phyloP scores from a whole-genome alignment of 129 eudicot genomes.

The Escallonia rubra region DNA sequence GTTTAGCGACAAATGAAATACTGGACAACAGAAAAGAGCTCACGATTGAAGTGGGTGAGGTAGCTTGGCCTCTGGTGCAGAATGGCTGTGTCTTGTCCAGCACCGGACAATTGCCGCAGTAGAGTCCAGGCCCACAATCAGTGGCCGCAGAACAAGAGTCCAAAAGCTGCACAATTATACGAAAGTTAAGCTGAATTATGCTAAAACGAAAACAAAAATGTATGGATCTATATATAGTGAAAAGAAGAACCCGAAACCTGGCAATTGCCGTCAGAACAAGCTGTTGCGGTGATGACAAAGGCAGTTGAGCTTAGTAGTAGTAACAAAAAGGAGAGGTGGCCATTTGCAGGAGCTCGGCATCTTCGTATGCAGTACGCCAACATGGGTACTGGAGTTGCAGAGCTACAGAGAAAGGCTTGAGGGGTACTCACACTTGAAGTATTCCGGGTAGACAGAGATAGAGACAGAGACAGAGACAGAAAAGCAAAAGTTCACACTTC shows the following conservation, averaged over 20 bases:
- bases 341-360: slow-evolving; percentile 33
- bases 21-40: slow-evolving; percentile 8
- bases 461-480: background rate
- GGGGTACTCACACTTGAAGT: background rate
- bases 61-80: slow-evolving; percentile 86
- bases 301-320: slow-evolving; percentile 18
- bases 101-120: slow-evolving; percentile 91
- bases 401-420: background rate
- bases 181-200: slow-evolving; percentile 21
- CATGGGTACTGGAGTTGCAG: slow-evolving; percentile 20
- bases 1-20: too few relatives aligned
- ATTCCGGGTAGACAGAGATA: background rate
- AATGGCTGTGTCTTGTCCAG: slow-evolving; percentile 57
- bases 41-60: slow-evolving; percentile 74
- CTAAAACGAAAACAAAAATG: background rate
- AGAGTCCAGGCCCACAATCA: slow-evolving; percentile 77
- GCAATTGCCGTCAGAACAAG: slow-evolving; percentile 29
- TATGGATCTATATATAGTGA: background rate
- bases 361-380: slow-evolving; percentile 25
- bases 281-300: slow-evolving; percentile 23
- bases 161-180: slow-evolving; percentile 46
- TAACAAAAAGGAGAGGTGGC: slow-evolving; percentile 12
- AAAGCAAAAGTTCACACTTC: background rate
- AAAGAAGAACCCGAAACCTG: slow-evolving; percentile 17
- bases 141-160: slow-evolving; percentile 75